Conservation (phyloP, 2,329 filamentous ascomycete species). For the Ceratocystis alfenasii region DNA sequence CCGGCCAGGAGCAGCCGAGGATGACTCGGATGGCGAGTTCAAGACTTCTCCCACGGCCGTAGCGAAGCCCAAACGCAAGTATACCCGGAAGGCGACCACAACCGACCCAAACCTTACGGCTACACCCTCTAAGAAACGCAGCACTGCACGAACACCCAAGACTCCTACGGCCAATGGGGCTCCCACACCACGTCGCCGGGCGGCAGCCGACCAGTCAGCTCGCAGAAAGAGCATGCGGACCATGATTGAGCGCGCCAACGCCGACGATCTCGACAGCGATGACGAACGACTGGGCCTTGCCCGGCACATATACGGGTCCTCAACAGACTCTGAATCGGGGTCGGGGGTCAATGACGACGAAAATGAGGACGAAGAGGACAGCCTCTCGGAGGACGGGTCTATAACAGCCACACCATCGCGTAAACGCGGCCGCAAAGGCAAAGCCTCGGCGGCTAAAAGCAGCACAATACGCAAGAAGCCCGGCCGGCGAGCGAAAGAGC, state of each 20-base stretch:
- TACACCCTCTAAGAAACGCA: slow-evolving; percentile 29
- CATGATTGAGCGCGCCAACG: slow-evolving; percentile 59
- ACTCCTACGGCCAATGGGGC: slow-evolving; percentile 25
- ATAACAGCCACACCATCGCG: slow-evolving; percentile 39
- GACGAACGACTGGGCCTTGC: slow-evolving; percentile 59
- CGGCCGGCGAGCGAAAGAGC: slow-evolving; percentile 38
- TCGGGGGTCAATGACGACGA: slow-evolving; percentile 38
- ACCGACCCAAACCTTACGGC: slow-evolving; percentile 23
- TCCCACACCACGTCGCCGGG: slow-evolving; percentile 51
- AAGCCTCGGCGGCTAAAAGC: slow-evolving; percentile 22
- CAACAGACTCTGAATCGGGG: slow-evolving; percentile 27
- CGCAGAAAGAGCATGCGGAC: slow-evolving; percentile 70
- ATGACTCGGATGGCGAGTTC: slow-evolving; percentile 18
- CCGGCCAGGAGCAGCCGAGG: slow-evolving; percentile 6
- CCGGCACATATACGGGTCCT: slow-evolving; percentile 50
- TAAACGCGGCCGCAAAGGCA: slow-evolving; percentile 26
- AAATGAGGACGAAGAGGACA: slow-evolving; percentile 29
- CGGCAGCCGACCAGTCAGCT: slow-evolving; percentile 72
- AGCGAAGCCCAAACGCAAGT: slow-evolving; percentile 13
- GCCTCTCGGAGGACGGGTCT: slow-evolving; percentile 30
- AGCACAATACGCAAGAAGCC: slow-evolving; percentile 25
- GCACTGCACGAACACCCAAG: slow-evolving; percentile 29
- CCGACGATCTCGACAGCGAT: slow-evolving; percentile 54
- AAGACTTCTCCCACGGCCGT: slow-evolving; percentile 3
- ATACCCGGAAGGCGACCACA: slow-evolving; percentile 13